Evolutionary conservation across 2,329 filamentous ascomycete species (phyloP).

Genomic region (Aspergillus eucalypticola): DNA sequence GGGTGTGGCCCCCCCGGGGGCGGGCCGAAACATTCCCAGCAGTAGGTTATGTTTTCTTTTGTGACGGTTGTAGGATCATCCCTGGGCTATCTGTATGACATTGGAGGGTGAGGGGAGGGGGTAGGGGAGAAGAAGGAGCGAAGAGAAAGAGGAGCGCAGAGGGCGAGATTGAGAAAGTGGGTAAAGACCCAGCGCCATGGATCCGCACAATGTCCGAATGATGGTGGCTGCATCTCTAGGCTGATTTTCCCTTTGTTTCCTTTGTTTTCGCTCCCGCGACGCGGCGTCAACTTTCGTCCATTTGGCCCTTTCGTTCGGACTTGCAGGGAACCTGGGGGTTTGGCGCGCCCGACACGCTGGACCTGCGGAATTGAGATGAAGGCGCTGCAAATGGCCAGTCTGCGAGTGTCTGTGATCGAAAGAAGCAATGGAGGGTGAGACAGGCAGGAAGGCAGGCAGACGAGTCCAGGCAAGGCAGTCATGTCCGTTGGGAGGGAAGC

Average conservation of each 20-base stretch:
- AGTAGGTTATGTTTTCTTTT: neutral
- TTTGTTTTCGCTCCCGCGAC: conserved; percentile 9
- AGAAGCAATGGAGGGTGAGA: conserved; percentile 4
- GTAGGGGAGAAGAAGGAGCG: neutral
- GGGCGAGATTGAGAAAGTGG: too few species aligned
- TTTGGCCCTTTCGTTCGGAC: conserved; percentile 8
- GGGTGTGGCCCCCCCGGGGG: conserved; percentile 12
- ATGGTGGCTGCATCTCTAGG: conserved; percentile 18
- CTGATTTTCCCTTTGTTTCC: conserved; percentile 10
- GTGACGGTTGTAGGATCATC: neutral
- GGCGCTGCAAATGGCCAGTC: neutral
- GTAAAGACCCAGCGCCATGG: conserved; percentile 18
- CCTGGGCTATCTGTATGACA: conserved; percentile 14
- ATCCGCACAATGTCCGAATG: conserved; percentile 16
- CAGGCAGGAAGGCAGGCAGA: neutral
- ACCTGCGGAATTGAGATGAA: neutral
- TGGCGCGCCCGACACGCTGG: too few species aligned
- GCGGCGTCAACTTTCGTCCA: neutral
- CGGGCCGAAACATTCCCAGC: conserved; percentile 22
- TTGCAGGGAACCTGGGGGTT: too few species aligned
- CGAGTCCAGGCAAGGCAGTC: neutral
- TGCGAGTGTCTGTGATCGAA: neutral
- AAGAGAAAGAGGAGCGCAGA: too few species aligned
- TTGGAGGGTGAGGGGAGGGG: neutral
- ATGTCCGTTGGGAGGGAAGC: neutral